A percentile compares a stretch with the other conserved stretches of the same genome.
phyloP scores from a whole-genome alignment of 2,329 filamentous ascomycete genomes.

The Penicillium digitatum region DNA sequence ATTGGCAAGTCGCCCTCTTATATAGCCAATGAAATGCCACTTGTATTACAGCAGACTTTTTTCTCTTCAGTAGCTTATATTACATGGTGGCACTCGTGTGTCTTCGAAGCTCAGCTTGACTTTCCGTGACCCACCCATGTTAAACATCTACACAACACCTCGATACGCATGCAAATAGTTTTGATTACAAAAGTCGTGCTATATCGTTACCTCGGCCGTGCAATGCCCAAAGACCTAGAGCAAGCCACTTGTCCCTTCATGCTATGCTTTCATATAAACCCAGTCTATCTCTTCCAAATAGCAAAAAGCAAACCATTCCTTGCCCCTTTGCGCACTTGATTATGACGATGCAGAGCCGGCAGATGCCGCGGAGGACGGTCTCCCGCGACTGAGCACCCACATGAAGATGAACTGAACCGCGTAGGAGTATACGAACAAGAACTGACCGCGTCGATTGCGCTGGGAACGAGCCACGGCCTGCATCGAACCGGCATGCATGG shows the following conservation, averaged over 20 bases:
- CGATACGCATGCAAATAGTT: conserved; percentile 13
- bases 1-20: not conserved
- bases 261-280: conserved; percentile 6
- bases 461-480: conserved; percentile 77
- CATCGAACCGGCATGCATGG: conserved; percentile 56
- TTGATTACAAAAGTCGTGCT: conserved; percentile 29
- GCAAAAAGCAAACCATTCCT: not conserved
- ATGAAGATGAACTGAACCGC: conserved; percentile 91
- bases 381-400: conserved; percentile 66
- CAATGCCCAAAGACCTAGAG: conserved; percentile 5
- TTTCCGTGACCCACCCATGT: not conserved
- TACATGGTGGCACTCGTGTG: not conserved
- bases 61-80: not conserved
- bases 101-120: no score
- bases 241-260: conserved; percentile 7
- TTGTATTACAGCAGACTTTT: no score
- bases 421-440: conserved; percentile 91
- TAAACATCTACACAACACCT: not conserved
- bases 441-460: conserved; percentile 82
- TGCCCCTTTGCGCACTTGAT: not conserved
- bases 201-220: conserved; percentile 21
- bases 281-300: conserved; percentile 13
- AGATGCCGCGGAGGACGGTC: conserved; percentile 33
- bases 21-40: conserved; percentile 2
- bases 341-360: conserved; percentile 16